Conservation (phyloP, 805 yeast genomes). For the Maudiozyma serrabonitensis region DNA sequence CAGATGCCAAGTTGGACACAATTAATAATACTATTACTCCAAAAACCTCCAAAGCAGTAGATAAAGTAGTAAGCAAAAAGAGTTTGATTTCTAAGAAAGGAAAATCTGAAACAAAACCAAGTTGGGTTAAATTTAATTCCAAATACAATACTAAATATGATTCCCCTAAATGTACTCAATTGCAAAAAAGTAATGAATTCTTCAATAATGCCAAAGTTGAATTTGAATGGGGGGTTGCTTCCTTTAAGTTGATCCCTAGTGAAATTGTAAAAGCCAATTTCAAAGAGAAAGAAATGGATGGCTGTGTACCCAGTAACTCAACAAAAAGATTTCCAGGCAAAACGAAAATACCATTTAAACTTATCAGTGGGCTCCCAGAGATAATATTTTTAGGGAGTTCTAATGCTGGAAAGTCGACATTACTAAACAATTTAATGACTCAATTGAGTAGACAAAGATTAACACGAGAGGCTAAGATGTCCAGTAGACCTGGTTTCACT, state of each 20-base stretch:
- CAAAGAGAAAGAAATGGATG: conserved; percentile 1
- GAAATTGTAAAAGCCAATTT: conserved; percentile 12
- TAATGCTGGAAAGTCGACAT: conserved; percentile 78
- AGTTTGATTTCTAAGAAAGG: neutral
- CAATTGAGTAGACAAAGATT: conserved; percentile 25
- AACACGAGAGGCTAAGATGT: conserved; percentile 41
- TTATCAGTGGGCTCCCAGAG: conserved; percentile 49
- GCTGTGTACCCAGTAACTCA: conserved; percentile 12
- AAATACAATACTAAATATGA: conserved; percentile 11
- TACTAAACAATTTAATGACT: conserved; percentile 53
- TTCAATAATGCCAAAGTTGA: conserved; percentile 39
- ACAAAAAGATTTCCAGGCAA: conserved; percentile 18
- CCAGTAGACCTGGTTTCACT: conserved; percentile 47
- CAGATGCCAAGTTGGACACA: neutral
- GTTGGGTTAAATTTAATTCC: conserved; percentile 9
- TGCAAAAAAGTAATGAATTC: conserved; percentile 29
- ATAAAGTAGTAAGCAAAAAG: too few species aligned
- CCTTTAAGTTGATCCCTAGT: conserved; percentile 45
- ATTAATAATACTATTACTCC: neutral
- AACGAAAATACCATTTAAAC: conserved; percentile 23
- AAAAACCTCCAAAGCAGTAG: neutral
- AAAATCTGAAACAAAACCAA: neutral
- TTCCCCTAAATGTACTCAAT: conserved; percentile 12
- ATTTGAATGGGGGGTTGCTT: conserved; percentile 52
- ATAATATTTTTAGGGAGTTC: conserved; percentile 70